Percentiles rank a stretch among this genome's conserved stretches.
Evolutionary conservation across 2,329 filamentous ascomycete species (phyloP).

Genomic region (Aspergillus alliaceus): DNA sequence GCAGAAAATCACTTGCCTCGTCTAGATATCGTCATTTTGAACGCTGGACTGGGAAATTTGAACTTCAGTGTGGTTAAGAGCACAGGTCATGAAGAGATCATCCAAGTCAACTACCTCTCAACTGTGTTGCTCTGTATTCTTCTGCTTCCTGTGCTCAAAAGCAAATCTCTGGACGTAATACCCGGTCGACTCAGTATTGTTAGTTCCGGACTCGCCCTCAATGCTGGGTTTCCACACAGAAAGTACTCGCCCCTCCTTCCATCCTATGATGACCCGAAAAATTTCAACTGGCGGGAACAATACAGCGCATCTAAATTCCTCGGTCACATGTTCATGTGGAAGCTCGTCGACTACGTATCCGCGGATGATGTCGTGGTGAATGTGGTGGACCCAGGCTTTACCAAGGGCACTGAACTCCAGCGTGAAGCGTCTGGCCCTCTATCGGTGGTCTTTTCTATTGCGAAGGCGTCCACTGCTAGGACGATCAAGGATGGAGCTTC

Average conservation of each 20-base stretch:
- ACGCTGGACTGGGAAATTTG: conserved; percentile 40
- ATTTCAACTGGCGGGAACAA: background rate
- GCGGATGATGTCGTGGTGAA: conserved; percentile 41
- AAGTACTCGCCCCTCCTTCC: background rate
- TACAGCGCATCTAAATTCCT: conserved; percentile 1
- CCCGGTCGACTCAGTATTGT: background rate
- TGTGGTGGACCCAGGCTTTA: conserved; percentile 48
- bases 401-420: conserved; percentile 45
- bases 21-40: conserved; percentile 49
- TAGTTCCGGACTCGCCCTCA: background rate
- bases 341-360: conserved; percentile 18
- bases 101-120: conserved; percentile 41
- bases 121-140: conserved; percentile 23
- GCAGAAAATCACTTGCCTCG: conserved; percentile 32
- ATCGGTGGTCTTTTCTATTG: conserved; percentile 10
- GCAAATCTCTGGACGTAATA: conserved; percentile 2
- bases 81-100: conserved; percentile 24
- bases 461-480: conserved; percentile 12
- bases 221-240: background rate
- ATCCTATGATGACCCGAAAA: background rate
- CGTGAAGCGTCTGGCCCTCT: conserved; percentile 25
- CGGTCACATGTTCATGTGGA: conserved; percentile 7
- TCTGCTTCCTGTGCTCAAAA: conserved; percentile 18
- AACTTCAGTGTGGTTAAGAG: conserved; percentile 6
- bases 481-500: conserved; percentile 42